Evolutionary conservation across 176 grass and related monocot species (phyloP), one percentile per base, ranked within the genome.

Genomic region (Canna indica): DNA sequence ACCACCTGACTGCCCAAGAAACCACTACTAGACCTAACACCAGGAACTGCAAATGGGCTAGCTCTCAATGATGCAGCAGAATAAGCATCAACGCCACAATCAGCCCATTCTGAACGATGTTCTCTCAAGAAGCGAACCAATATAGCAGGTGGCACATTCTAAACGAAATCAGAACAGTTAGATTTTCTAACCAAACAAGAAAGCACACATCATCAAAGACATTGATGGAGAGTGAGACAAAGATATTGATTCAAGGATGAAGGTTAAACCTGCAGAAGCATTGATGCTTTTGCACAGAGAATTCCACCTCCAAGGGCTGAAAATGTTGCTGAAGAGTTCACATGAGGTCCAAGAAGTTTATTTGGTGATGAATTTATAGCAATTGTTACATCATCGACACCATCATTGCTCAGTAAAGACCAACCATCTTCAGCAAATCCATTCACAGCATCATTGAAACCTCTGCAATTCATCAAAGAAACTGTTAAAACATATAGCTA

Each of bases 371-470:
- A 81, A 70, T 99, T 99, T 20, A 99, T 81, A 15, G 86, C 58
- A 47, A 99, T 88, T 18, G 85, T 91, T 24, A 99, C 83, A 85
- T 99, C 95, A 64, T 99, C 90, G 53, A 80, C 48, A 0, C 95
- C 95, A 41, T 99, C 95, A 47, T 73, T 88, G 42, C 50, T 74
- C 67, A 99, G 69, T 46, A 90, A 42, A 31, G 89, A 87, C 95
- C 95, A 99, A 5, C 95, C 95, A 90, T 99, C 95, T 82, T 94
- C 95, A 54, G 80, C 52, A 70, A 99, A 99, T 69, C 95, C 95
- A 47, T 84, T 94, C 48, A 99, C 82, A 69, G 95, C 90, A 94
- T 99, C 90, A 24, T 99, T 99, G 79, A 99, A 99, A 36, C 95
- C 95, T 73, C 95, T 99, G 71, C 76, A 83, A 73, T 22, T 81